Conservation (phyloP, 2,329 filamentous ascomycete species). For the Apiospora aurea region DNA sequence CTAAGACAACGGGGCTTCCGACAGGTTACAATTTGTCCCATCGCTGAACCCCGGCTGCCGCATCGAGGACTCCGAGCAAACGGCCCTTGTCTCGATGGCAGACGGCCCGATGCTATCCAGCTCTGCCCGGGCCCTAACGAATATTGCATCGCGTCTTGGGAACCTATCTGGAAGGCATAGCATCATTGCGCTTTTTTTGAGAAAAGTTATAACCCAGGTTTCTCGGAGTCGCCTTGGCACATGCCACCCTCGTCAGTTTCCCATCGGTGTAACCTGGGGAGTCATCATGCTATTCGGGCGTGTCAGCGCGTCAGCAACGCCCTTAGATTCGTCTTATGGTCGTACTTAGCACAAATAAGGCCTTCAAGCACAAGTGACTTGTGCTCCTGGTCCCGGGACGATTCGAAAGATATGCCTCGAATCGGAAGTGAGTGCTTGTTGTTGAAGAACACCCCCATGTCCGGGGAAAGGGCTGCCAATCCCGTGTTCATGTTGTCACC, state of each 20-base stretch:
- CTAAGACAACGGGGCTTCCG: background rate
- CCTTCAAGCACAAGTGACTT: background rate
- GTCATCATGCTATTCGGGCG: background rate
- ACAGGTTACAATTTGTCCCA: background rate
- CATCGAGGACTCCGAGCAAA: background rate
- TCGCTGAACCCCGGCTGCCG: background rate
- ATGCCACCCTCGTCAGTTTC: background rate
- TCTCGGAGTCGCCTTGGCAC: background rate
- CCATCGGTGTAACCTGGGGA: background rate
- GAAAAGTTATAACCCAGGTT: background rate
- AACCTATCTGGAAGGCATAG: background rate
- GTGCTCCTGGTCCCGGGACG: background rate
- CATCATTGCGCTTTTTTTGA: too few species aligned
- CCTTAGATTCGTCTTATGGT: background rate
- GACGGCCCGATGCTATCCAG: background rate
- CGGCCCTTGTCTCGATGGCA: background rate
- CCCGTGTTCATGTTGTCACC: background rate
- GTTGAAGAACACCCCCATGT: slow-evolving; percentile 1
- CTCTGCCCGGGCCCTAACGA: background rate
- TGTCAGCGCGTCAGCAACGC: slow-evolving; percentile 4
- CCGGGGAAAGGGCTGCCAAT: background rate
- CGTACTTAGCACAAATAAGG: background rate
- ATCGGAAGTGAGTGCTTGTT: background rate
- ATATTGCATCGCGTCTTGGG: background rate
- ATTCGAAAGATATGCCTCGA: background rate